Evolutionary conservation across 495 filamentous ascomycete genomes (phyloP), one percentile per base, ranked within the genome.

Genomic region (Penicillium maclennaniae): DNA sequence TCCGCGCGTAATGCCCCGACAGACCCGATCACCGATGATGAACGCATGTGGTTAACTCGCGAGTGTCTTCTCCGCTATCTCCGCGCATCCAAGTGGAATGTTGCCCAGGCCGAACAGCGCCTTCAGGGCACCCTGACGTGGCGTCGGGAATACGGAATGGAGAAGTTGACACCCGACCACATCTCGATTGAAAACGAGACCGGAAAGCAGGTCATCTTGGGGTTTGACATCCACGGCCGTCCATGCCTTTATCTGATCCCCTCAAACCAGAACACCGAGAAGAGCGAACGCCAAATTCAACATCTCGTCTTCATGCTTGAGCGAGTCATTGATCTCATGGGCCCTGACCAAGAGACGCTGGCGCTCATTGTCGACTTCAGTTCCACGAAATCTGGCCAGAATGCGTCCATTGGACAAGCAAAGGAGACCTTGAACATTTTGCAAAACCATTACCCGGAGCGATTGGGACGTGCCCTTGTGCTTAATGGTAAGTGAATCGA

Each of bases 261-360:
- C 6, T 87, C 83, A 21, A 85, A 86, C 43, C 93, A 98, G 69
- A 98, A 98, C 70, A 98, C 93, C 3, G 81, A 91, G 58, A 82
- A 82, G 68, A 87, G 84, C 51, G 87, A 91, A n/a, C 83, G 89
- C 62, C 93, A 98, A 69, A 81, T 97, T 21, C 84, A 98, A 66
- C 92, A 97, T 67, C 79, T 98, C 41, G 91, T 97, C 38, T 98
- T 83, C 68, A 96, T 96, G 90, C 71, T 98, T 40, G 93, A 98
- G 75, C 82, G 89, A 21, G 83, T 87, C 17, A 83, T 97, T 59
- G 91, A 96, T 52, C 67, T 97, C 28, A 92, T 95, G 85, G 82
- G 84, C 1, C 80, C 93, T 1, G 85, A 86, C 10, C 88, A 93
- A 62, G 93, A 96, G 70, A 91, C 84, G 2, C 67, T 95, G 41